Evolutionary conservation across 257 asterid species (phyloP).

Genomic region (Mentha longifolia): DNA sequence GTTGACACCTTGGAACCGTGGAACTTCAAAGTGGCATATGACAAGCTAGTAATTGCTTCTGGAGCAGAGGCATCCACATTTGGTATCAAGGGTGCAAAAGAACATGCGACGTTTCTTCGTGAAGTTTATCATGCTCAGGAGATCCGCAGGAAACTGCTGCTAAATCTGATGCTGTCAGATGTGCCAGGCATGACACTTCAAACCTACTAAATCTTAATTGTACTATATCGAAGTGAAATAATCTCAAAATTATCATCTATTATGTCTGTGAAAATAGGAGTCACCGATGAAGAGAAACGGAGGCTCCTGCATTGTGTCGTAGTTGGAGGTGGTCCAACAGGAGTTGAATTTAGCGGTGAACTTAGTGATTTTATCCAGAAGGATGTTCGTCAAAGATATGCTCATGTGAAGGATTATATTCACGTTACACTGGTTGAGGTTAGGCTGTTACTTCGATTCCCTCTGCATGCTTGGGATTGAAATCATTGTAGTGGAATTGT

Average conservation of each 20-base stretch:
- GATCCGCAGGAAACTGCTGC: conserved; percentile 83
- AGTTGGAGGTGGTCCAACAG: conserved; percentile 99
- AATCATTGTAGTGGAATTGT: conserved; percentile 20
- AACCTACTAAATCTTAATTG: conserved; percentile 12
- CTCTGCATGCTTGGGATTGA: conserved; percentile 21
- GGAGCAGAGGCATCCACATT: conserved; percentile 96
- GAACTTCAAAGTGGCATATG: conserved; percentile 77
- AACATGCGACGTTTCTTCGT: conserved; percentile 90
- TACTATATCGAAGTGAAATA: not conserved
- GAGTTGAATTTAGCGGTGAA: conserved; percentile 98
- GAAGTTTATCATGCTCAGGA: conserved; percentile 99
- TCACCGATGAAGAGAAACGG: conserved; percentile 80
- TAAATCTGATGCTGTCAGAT: conserved; percentile 93
- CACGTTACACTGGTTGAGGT: conserved; percentile 95
- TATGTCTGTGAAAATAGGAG: conserved; percentile 52
- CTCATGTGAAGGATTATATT: conserved; percentile 91
- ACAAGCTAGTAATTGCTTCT: conserved; percentile 84
- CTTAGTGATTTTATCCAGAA: conserved; percentile 87
- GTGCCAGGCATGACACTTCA: conserved; percentile 67
- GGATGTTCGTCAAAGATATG: conserved; percentile 88
- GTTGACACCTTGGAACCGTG: conserved; percentile 61
- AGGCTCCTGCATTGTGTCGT: conserved; percentile 95
- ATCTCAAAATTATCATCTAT: conserved; percentile 6
- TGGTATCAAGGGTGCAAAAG: conserved; percentile 86
- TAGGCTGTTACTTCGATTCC: conserved; percentile 28